Base-by-base conservation (phyloP, 306 rosid genomes). In the Lathyrus oleraceus region DNA sequence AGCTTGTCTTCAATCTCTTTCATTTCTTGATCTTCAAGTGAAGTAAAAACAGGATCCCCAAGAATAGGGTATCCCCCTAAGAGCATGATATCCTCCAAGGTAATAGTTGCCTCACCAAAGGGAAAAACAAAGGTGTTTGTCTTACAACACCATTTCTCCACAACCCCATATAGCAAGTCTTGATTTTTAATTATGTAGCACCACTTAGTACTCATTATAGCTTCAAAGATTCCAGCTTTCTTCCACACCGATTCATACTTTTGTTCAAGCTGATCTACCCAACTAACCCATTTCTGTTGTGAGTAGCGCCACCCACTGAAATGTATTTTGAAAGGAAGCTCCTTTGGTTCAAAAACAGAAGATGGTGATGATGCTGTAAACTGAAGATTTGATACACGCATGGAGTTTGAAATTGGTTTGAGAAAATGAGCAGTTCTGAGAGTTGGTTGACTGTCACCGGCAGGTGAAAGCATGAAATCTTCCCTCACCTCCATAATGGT, bases 21-120 rank as follows among this genome's bases (percentile, higher is more conserved):
- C 83, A 81, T 5, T 47, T 79, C 74, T 17, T 20, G 6, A 16
- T 6, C 48, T 14, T 40, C 20, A 16, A 76, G 65, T 8, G 71
- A 15, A 0, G 23, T 47, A 1, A 44, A 69, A 73, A 77, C 70
- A 39, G 77, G 59, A 6, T 40, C 65, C 32, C 84, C 91, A 44
- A 76, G 47, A 49, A 82, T 45, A 65, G 87, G 71, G 51, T 70
- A 84, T 25, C 88, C 87, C 13, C 84, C 86, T 39, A 82, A 78
- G 45, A 85, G 59, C 78, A 83, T 69, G 1, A 83, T 49, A 75
- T 87, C 93, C 67, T 81, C 90, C 69, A 88, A 71, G 0, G 88
- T 83, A 73, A 87, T 76, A 0, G 89, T 83, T 14, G 83, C 84
- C 56, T 82, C 89, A 43, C 73, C 88, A 86, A 89, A 85, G 0